Evolutionary conservation across 495 filamentous ascomycete species (phyloP).

Genomic region (Neurospora sp.): DNA sequence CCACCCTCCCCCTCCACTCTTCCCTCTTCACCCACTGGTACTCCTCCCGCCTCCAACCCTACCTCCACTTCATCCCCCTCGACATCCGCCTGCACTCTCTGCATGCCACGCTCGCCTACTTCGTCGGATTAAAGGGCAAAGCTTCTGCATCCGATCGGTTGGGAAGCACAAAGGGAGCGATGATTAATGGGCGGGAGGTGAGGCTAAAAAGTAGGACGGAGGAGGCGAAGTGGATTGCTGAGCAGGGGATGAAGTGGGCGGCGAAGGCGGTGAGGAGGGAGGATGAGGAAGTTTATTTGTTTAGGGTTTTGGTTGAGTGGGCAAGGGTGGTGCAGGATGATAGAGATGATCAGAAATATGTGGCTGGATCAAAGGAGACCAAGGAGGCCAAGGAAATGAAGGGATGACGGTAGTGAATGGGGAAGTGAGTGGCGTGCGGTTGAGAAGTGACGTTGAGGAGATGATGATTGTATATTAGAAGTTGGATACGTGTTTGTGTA

Average conservation of each 20-base stretch:
- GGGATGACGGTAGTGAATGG: background rate
- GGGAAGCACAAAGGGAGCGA: constrained; percentile 15
- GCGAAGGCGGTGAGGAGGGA: constrained; percentile 56
- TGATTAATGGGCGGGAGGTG: constrained; percentile 38
- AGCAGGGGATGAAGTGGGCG: constrained; percentile 57
- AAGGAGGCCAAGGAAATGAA: background rate
- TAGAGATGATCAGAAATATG: constrained; percentile 50
- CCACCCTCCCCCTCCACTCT: constrained; percentile 52
- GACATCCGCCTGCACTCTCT: constrained; percentile 59
- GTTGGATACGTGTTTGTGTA: too few relatives aligned
- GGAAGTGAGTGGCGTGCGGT: too few relatives aligned
- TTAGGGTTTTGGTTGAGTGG: constrained; percentile 69
- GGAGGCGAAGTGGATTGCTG: constrained; percentile 51
- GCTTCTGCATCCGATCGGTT: background rate
- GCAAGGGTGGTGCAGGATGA: constrained; percentile 52
- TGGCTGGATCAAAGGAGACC: background rate
- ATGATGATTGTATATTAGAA: too few relatives aligned
- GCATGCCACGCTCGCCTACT: constrained; percentile 57
- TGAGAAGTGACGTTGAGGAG: too few relatives aligned
- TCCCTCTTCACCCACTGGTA: constrained; percentile 58
- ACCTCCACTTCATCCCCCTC: constrained; percentile 70
- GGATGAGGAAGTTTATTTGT: constrained; percentile 80
- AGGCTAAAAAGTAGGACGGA: constrained; percentile 16
- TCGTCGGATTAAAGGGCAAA: constrained; percentile 29
- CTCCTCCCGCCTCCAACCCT: constrained; percentile 57